phyloP scores from a whole-genome alignment of 768 basidiomycete species.

The Lactarius deliciosus region DNA sequence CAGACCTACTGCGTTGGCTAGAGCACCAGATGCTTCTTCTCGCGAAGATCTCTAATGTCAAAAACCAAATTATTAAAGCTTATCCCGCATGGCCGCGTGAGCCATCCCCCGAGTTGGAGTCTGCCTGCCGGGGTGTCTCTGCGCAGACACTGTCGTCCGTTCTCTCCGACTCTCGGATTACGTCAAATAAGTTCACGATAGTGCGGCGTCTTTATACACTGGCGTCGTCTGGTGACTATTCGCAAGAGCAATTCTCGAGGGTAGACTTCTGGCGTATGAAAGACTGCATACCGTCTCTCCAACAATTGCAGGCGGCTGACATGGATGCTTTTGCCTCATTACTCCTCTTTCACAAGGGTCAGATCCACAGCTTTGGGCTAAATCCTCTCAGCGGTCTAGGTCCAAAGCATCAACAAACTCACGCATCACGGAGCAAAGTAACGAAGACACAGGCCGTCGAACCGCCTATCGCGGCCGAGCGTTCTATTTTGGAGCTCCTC shows the following conservation, averaged over 20 bases:
- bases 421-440: slow-evolving; percentile 10
- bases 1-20: slow-evolving; percentile 60
- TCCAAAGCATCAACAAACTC: slow-evolving; percentile 40
- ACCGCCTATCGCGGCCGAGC: slow-evolving; percentile 9
- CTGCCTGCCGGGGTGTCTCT: slow-evolving; percentile 47
- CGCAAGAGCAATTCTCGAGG: slow-evolving; percentile 48
- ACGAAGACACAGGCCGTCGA: slow-evolving; percentile 38
- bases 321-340: slow-evolving; percentile 70
- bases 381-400: slow-evolving; percentile 47
- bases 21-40: slow-evolving; percentile 53
- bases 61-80: slow-evolving; percentile 50
- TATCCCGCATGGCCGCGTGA: slow-evolving; percentile 77
- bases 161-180: slow-evolving; percentile 58
- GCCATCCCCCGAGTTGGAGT: slow-evolving; percentile 48
- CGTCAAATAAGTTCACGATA: slow-evolving; percentile 74
- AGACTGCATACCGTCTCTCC: slow-evolving; percentile 60
- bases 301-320: slow-evolving; percentile 62
- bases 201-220: slow-evolving; percentile 62
- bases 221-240: slow-evolving; percentile 41
- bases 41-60: slow-evolving; percentile 40
- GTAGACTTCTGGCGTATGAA: slow-evolving; percentile 85
- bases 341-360: slow-evolving; percentile 57
- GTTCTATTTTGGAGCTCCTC: slow-evolving; percentile 27
- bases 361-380: slow-evolving; percentile 58
- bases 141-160: slow-evolving; percentile 50